Evolutionary conservation across 441 rosid species (phyloP).

Genomic region (Erodium texanum): DNA sequence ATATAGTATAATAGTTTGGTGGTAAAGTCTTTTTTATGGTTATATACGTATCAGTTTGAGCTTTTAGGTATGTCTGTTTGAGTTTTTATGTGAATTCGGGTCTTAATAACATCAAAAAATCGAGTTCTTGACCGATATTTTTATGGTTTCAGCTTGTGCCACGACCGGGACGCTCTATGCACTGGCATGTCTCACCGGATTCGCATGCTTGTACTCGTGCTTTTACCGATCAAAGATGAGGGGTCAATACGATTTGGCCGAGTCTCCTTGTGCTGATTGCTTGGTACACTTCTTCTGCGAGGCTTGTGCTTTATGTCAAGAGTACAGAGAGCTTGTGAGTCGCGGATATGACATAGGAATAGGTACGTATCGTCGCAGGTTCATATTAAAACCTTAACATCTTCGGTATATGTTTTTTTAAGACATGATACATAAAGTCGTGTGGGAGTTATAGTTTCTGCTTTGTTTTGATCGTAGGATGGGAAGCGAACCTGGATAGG

Average conservation of each 20-base stretch:
- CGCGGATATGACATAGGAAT: slow-evolving; percentile 44
- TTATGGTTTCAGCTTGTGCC: not conserved
- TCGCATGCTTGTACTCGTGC: slow-evolving; percentile 36
- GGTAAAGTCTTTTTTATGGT: too few species aligned
- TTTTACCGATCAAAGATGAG: slow-evolving; percentile 37
- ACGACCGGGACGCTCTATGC: slow-evolving; percentile 26
- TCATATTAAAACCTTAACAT: too few species aligned
- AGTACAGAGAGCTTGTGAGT: slow-evolving; percentile 43
- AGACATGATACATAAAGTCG: too few species aligned
- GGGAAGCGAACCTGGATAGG: slow-evolving; percentile 39
- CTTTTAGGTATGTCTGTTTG: too few species aligned
- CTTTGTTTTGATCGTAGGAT: slow-evolving; percentile 18
- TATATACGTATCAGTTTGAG: too few species aligned
- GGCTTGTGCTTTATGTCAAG: slow-evolving; percentile 50
- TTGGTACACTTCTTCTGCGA: slow-evolving; percentile 37
- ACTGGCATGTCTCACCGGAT: slow-evolving; percentile 17
- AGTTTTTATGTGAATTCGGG: too few species aligned
- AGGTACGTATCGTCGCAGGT: slow-evolving; percentile 22
- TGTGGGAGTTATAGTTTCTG: too few species aligned
- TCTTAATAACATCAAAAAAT: too few species aligned
- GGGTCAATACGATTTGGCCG: slow-evolving; percentile 38
- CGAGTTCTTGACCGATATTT: too few species aligned
- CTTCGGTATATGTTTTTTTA: too few species aligned
- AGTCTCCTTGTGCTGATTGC: slow-evolving; percentile 31
- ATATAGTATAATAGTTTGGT: too few species aligned